Evolutionary conservation across 2,329 filamentous ascomycete genomes (phyloP).

Genomic region (Paraconiothyrium sp.): DNA sequence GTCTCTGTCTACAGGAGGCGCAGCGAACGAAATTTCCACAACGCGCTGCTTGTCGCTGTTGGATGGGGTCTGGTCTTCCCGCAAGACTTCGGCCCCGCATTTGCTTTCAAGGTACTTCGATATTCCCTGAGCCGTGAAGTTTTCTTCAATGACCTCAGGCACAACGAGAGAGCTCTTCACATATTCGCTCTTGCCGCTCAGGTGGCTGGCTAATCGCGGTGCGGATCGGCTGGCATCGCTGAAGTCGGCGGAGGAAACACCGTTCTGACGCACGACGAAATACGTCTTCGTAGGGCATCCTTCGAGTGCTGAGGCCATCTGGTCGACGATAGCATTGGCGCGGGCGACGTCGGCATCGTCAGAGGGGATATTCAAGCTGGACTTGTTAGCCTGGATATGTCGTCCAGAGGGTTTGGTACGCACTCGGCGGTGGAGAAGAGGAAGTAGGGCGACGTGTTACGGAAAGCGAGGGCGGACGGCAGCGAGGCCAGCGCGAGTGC

Average conservation of each 20-base stretch:
- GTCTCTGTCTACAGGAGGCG: conserved; percentile 24
- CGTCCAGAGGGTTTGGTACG: conserved; percentile 42
- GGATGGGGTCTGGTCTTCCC: conserved; percentile 51
- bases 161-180: conserved; percentile 63
- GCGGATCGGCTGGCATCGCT: conserved; percentile 57
- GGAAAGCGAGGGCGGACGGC: conserved; percentile 75
- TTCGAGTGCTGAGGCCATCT: conserved; percentile 61
- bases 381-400: conserved; percentile 34
- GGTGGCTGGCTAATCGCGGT: conserved; percentile 64
- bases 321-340: conserved; percentile 53
- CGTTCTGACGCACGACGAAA: conserved; percentile 79
- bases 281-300: conserved; percentile 79
- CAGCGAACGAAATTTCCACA: conserved; percentile 22
- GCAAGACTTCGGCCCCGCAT: conserved; percentile 57
- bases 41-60: conserved; percentile 7
- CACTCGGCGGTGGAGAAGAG: conserved; percentile 87
- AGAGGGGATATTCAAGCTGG: conserved; percentile 40
- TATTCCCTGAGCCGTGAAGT: conserved; percentile 13
- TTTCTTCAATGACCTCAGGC: conserved; percentile 61
- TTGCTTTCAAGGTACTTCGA: conserved; percentile 53
- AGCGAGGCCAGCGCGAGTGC: conserved; percentile 62
- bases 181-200: conserved; percentile 59
- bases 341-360: conserved; percentile 51
- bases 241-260: conserved; percentile 76
- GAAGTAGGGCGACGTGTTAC: conserved; percentile 88